Percentiles rank a stretch among this genome's conserved stretches.
These are phyloP conservation scores for Neonectria neomacrospora DNA, from an alignment of 2,329 filamentous ascomycete genomes.

Conservation along the genomic window DNA sequence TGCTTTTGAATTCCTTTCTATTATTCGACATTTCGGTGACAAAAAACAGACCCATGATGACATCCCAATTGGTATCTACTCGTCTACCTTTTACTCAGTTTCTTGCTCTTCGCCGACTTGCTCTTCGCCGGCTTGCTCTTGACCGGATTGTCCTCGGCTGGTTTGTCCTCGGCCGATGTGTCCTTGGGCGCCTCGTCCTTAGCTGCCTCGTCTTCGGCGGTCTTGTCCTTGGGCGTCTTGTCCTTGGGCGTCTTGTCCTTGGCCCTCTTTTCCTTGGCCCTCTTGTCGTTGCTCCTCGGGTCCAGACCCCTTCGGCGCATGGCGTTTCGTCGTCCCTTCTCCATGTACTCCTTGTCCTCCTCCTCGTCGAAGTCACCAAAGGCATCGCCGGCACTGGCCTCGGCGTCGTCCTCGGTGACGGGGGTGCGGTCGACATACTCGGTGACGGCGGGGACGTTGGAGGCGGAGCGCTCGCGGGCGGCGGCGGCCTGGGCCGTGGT, in stretches of 20 bases:
- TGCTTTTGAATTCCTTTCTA: constrained; percentile 31
- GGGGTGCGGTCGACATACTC: constrained; percentile 76
- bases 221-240: constrained; percentile 2
- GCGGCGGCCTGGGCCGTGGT: constrained; percentile 66
- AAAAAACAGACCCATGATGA: constrained; percentile 26
- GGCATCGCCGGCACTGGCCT: constrained; percentile 62
- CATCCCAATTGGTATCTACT: constrained; percentile 34
- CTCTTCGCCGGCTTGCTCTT: constrained; percentile 57
- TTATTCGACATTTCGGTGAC: constrained; percentile 21
- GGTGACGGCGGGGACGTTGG: constrained; percentile 30
- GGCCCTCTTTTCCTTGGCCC: constrained; percentile 34
- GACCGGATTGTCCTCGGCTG: constrained; percentile 21
- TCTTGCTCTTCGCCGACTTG: constrained; percentile 45
- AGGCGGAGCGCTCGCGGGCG: constrained; percentile 47
- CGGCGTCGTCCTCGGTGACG: constrained; percentile 62
- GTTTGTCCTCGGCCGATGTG: constrained; percentile 44
- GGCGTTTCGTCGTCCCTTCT: constrained; percentile 77
- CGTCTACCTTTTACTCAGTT: constrained; percentile 40
- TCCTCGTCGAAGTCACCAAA: constrained; percentile 82
- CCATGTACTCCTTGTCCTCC: constrained; percentile 77
- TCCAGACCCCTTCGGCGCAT: constrained; percentile 80
- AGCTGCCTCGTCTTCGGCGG: too few relatives aligned
- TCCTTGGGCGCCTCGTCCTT: constrained; percentile 52
- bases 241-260: constrained; percentile 15
- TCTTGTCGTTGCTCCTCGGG: constrained; percentile 65